A percentile compares a stretch with the other conserved stretches of the same genome.
Evolutionary conservation across 2,329 filamentous ascomycete genomes (phyloP).

Genomic region (Diaporthe velutina): DNA sequence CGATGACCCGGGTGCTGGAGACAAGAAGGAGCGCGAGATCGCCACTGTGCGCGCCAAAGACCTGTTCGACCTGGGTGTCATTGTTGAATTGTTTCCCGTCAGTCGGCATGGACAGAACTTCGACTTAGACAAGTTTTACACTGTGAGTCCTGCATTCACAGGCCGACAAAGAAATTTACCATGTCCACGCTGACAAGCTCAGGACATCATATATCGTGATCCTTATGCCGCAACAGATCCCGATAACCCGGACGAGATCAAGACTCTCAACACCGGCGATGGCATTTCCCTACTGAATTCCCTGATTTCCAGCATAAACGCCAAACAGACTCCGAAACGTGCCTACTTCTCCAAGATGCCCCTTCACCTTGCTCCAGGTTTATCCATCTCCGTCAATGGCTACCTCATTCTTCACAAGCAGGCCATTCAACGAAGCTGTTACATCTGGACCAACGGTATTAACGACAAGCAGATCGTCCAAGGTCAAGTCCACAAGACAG

Average conservation of each 20-base stretch:
- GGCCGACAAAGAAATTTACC: too few species aligned
- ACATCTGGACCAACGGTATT: conserved; percentile 78
- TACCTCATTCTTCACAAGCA: conserved; percentile 92
- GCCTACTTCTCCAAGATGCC: conserved; percentile 89
- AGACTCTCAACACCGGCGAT: conserved; percentile 76
- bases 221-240: conserved; percentile 73
- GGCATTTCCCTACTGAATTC: conserved; percentile 84
- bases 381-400: conserved; percentile 92
- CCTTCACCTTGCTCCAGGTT: conserved; percentile 85
- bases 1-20: conserved; percentile 82
- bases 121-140: conserved; percentile 88
- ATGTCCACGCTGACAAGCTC: conserved; percentile 12
- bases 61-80: conserved; percentile 91
- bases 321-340: conserved; percentile 87
- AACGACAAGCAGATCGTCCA: conserved; percentile 85
- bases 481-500: conserved; percentile 79
- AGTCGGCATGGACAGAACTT: conserved; percentile 79
- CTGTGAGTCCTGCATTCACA: conserved; percentile 68
- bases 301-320: conserved; percentile 89
- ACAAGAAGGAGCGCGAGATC: conserved; percentile 79
- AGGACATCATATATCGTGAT: conserved; percentile 93
- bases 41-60: conserved; percentile 93
- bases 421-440: conserved; percentile 83
- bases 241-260: conserved; percentile 68
- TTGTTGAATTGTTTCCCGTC: conserved; percentile 94